Base-by-base conservation (phyloP, 257 asterid genomes). In the Ballota nigra region DNA sequence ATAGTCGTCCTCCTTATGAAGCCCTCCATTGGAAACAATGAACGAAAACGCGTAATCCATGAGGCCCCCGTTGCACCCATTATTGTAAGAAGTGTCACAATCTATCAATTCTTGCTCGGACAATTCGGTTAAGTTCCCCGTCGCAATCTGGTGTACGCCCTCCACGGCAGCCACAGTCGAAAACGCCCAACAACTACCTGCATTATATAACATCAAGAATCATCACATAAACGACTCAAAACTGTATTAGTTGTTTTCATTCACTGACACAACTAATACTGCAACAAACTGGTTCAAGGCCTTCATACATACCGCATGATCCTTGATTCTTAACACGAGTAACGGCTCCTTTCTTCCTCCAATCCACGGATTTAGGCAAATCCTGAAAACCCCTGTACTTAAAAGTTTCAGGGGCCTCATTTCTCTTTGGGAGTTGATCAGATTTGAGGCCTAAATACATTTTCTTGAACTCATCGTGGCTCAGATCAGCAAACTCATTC, bases 11-110 rank as follows among this genome's bases (percentile, higher is more conserved):
- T 89, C 96, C 75, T 66, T 85, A 36, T 75, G 88, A 68, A 89
- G 88, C 3, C 96, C 96, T 4, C 88, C 91, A 6, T 82, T 89
- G 53, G 82, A 24, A 16, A 68, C 83, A 45, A 87, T 85, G 85
- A 67, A 89, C 18, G 86, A 3, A 52, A 89, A 89, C 1, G 93
- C 96, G 29, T 83, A 85, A 16, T 86, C 96, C 96, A 88, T 88
- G 19, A 86, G 82, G 36, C 95, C 95, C 3, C 96, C 96, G 28
- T 82, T 83, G 88, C 96, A 89, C 1, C 93, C 96, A 65, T 83
- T 81, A 75, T 89, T 87, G 62, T 56, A 80, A 8, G 79, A 43
- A 7, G 84, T 89, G 80, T 89, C 96, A 22, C 96, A 89, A 26
- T 84, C 93, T 1, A 89, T 78, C 51, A 89, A 82, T 76, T 87